Percentiles rank a stretch among this genome's conserved stretches.
These are phyloP conservation scores for Penicillium robsamsonii DNA, from an alignment of 495 filamentous ascomycete genomes.

Conservation along the genomic window DNA sequence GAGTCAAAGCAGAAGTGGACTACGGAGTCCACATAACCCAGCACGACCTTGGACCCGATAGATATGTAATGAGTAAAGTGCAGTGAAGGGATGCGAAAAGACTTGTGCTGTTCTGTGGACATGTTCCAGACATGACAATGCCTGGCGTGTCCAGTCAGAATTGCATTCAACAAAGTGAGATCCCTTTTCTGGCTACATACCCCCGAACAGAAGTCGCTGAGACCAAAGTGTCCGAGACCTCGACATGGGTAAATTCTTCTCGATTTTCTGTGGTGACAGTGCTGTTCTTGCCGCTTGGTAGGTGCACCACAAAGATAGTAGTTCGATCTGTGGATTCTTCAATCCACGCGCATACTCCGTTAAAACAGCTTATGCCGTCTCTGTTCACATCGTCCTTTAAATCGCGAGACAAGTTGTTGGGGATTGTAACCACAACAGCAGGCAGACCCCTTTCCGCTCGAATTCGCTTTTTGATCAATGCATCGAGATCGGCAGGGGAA, in stretches of 20 bases:
- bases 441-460: not conserved
- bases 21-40: slow-evolving; percentile 16
- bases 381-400: not conserved
- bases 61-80: slow-evolving; percentile 13
- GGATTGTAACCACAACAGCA: not conserved
- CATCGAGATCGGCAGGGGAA: not conserved
- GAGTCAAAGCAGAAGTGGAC: slow-evolving; percentile 28
- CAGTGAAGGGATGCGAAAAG: slow-evolving; percentile 26
- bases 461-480: not conserved
- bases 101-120: slow-evolving; percentile 17
- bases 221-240: slow-evolving; percentile 14
- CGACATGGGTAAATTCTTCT: slow-evolving; percentile 17
- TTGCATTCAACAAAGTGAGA: not conserved
- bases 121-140: slow-evolving; percentile 36
- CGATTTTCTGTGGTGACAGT: slow-evolving; percentile 32
- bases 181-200: slow-evolving; percentile 15
- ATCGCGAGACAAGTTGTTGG: not conserved
- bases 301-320: slow-evolving; percentile 12
- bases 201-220: slow-evolving; percentile 27
- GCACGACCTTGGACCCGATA: slow-evolving; percentile 19
- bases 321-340: not conserved
- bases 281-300: slow-evolving; percentile 7
- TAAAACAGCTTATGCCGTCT: not conserved
- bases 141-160: slow-evolving; percentile 8
- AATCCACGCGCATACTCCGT: slow-evolving; percentile 3